Conservation (phyloP, 352 stramenopile genomes). For the Pythium chondricola region DNA sequence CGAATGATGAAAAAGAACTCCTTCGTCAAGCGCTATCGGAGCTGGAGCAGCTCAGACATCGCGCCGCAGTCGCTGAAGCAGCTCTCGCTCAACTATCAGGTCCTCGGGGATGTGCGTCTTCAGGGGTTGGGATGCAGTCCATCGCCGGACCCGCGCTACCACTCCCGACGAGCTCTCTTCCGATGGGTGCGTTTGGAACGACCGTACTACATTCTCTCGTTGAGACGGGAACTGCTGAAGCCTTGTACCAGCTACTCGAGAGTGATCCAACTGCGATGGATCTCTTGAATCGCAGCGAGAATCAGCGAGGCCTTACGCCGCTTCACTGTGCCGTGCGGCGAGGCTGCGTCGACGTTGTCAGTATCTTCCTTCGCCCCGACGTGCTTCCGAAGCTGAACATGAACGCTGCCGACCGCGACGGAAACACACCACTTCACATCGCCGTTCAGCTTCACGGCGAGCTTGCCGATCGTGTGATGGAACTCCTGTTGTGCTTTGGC, state of each 20-base stretch:
- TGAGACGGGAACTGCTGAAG: slow-evolving; percentile 34
- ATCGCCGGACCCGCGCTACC: slow-evolving; percentile 1
- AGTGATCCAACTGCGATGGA: slow-evolving; percentile 34
- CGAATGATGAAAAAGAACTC: slow-evolving; percentile 6
- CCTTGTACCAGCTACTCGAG: slow-evolving; percentile 42
- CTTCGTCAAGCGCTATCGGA: slow-evolving; percentile 39
- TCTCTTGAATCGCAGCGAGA: slow-evolving; percentile 47
- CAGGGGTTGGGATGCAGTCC: too few relatives aligned
- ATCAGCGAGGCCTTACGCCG: slow-evolving; percentile 49
- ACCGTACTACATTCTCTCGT: slow-evolving; percentile 47
- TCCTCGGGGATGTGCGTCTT: too few relatives aligned
- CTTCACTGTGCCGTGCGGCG: slow-evolving; percentile 54
- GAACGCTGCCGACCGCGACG: slow-evolving; percentile 57
- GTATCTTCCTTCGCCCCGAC: slow-evolving; percentile 73
- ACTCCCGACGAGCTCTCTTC: slow-evolving; percentile 1
- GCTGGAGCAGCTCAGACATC: slow-evolving; percentile 45
- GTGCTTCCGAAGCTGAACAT: slow-evolving; percentile 63
- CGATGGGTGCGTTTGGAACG: slow-evolving; percentile 51
- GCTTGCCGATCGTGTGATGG: slow-evolving; percentile 55
- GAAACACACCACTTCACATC: slow-evolving; percentile 66
- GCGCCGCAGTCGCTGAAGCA: slow-evolving; percentile 57
- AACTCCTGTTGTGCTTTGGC: slow-evolving; percentile 65
- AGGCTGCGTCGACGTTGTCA: slow-evolving; percentile 55
- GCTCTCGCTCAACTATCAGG: slow-evolving; percentile 39
- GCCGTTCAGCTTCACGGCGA: slow-evolving; percentile 51